These are phyloP conservation scores for Eucalyptus urophylla DNA, from an alignment of 345 rosid genomes.

Conservation along the genomic window DNA sequence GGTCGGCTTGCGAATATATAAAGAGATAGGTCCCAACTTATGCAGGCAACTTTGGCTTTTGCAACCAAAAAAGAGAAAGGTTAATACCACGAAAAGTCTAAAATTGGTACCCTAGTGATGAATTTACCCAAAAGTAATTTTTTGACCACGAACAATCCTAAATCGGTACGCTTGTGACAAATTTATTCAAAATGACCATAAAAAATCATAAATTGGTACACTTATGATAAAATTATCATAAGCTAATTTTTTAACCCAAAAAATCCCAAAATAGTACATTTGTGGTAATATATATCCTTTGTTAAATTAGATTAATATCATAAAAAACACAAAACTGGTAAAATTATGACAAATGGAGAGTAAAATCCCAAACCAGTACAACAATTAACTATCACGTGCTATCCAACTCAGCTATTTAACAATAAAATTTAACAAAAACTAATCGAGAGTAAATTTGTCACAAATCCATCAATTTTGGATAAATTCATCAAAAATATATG, in stretches of 20 bases:
- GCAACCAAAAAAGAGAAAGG: neutral
- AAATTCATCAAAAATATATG: rapidly evolving
- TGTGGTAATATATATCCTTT: too few species aligned
- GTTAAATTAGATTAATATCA: too few species aligned
- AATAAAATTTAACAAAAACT: rapidly evolving
- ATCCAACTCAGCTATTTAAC: rapidly evolving
- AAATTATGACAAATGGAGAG: rapidly evolving
- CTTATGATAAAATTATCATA: too few species aligned
- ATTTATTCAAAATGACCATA: too few species aligned
- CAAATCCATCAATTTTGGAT: too few species aligned
- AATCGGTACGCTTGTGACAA: rapidly evolving
- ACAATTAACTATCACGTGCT: rapidly evolving
- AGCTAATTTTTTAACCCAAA: too few species aligned
- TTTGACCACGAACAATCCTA: too few species aligned
- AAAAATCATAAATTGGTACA: rapidly evolving
- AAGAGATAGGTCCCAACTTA: neutral
- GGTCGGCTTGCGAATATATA: neutral
- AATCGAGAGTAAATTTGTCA: rapidly evolving
- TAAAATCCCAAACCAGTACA: rapidly evolving
- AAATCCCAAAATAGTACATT: too few species aligned
- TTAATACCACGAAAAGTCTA: too few species aligned
- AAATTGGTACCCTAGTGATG: too few species aligned
- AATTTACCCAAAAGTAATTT: too few species aligned
- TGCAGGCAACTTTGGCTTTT: neutral
- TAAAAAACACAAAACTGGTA: rapidly evolving